A percentile compares a stretch with the other conserved stretches of the same genome.
These are phyloP conservation scores for Mycena filopes DNA, from an alignment of 768 basidiomycete genomes.

Conservation along the genomic window DNA sequence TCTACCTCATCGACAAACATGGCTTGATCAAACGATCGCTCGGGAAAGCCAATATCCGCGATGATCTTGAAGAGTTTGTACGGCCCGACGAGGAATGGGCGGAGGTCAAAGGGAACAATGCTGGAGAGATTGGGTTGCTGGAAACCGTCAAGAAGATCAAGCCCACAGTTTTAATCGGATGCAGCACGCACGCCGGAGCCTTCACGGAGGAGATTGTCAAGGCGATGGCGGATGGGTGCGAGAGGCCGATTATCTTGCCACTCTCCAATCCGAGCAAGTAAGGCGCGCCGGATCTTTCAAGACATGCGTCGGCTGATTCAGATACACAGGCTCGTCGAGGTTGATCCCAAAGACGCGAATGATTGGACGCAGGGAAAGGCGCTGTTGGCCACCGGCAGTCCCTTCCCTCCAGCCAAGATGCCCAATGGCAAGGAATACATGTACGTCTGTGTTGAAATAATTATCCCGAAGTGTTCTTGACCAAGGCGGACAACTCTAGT, in stretches of 20 bases:
- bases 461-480: neutral
- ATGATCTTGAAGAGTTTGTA: conserved; percentile 64
- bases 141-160: conserved; percentile 78
- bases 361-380: conserved; percentile 86
- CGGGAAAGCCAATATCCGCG: conserved; percentile 52
- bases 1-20: conserved; percentile 79
- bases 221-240: conserved; percentile 73
- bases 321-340: conserved; percentile 67
- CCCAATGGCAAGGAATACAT: conserved; percentile 72
- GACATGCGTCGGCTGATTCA: neutral
- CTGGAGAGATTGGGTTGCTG: conserved; percentile 62
- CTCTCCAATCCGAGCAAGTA: conserved; percentile 79
- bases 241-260: conserved; percentile 86
- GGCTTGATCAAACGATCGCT: conserved; percentile 69
- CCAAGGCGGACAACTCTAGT: no score
- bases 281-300: neutral
- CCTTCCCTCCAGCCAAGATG: conserved; percentile 80
- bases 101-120: conserved; percentile 45
- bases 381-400: conserved; percentile 85
- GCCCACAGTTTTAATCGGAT: conserved; percentile 88
- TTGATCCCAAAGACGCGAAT: conserved; percentile 73
- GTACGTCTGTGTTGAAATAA: conserved; percentile 51
- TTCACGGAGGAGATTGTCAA: conserved; percentile 79
- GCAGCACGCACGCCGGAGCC: conserved; percentile 80
- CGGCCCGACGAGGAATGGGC: conserved; percentile 68